Evolutionary conservation across 495 filamentous ascomycete genomes (phyloP).

Genomic region (Podospora didyma): DNA sequence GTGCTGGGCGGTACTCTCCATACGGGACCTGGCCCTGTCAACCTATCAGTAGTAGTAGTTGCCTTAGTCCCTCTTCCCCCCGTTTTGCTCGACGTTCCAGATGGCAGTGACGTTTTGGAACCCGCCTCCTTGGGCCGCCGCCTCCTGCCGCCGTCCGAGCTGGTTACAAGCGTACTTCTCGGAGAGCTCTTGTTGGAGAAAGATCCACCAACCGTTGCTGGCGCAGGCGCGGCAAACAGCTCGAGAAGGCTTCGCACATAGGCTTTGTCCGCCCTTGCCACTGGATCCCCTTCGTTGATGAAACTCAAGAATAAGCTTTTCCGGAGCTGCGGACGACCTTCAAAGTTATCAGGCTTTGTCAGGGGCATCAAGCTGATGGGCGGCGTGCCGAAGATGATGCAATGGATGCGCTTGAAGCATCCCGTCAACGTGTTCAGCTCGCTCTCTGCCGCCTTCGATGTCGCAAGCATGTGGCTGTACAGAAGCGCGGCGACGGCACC

Average conservation of each 20-base stretch:
- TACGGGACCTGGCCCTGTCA: slow-evolving; percentile 19
- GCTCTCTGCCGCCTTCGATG: slow-evolving; percentile 45
- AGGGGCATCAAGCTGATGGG: slow-evolving; percentile 69
- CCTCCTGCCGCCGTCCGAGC: slow-evolving; percentile 3
- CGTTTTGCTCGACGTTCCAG: slow-evolving; percentile 25
- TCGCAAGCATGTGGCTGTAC: slow-evolving; percentile 73
- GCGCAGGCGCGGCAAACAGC: slow-evolving; percentile 61
- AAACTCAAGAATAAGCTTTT: slow-evolving; percentile 73
- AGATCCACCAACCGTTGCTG: slow-evolving; percentile 26
- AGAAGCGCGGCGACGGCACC: slow-evolving; percentile 75
- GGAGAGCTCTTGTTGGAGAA: slow-evolving; percentile 8
- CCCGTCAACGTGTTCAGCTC: slow-evolving; percentile 64
- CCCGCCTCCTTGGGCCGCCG: slow-evolving; percentile 18
- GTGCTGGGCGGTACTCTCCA: slow-evolving; percentile 62
- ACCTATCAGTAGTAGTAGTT: not conserved
- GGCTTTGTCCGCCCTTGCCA: slow-evolving; percentile 67
- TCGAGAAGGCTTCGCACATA: slow-evolving; percentile 68
- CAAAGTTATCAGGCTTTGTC: slow-evolving; percentile 44
- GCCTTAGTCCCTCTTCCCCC: slow-evolving; percentile 20
- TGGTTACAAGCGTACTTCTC: not conserved
- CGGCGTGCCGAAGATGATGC: slow-evolving; percentile 77
- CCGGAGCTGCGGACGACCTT: slow-evolving; percentile 30
- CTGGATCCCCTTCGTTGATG: slow-evolving; percentile 81
- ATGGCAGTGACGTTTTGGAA: slow-evolving; percentile 26
- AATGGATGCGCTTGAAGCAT: slow-evolving; percentile 73